A percentile compares a stretch with the other conserved stretches of the same genome.
phyloP scores from a whole-genome alignment of 495 filamentous ascomycete species.

The Margaritispora aquatica region DNA sequence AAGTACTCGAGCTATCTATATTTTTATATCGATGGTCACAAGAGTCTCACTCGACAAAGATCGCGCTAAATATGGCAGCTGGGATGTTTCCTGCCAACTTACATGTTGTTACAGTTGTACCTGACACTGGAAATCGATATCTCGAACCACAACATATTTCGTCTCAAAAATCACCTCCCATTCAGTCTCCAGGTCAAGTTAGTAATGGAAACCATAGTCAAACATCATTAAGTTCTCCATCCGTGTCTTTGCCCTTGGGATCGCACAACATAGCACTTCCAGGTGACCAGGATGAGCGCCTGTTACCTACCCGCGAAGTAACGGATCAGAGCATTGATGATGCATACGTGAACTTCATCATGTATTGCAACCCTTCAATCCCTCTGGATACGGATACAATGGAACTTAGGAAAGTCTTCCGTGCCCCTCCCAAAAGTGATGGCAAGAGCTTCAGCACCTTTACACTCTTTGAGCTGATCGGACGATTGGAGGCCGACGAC shows the following conservation, averaged over 20 bases:
- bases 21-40: constrained; percentile 1
- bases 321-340: constrained; percentile 74
- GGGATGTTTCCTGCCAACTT: background rate
- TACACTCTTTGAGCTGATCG: constrained; percentile 75
- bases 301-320: constrained; percentile 65
- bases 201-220: background rate
- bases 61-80: constrained; percentile 13
- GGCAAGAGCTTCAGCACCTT: constrained; percentile 87
- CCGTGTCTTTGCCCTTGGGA: too few species aligned
- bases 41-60: background rate
- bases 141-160: constrained; percentile 4
- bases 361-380: constrained; percentile 84
- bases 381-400: constrained; percentile 63
- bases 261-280: constrained; percentile 1
- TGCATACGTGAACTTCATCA: constrained; percentile 80
- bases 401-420: constrained; percentile 74
- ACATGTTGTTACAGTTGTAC: background rate
- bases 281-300: background rate
- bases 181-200: background rate
- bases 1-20: background rate
- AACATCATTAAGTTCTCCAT: background rate
- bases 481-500: constrained; percentile 67
- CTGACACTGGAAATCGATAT: constrained; percentile 7
- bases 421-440: constrained; percentile 82
- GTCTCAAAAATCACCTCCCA: background rate